These are phyloP conservation scores for Pisolithus microcarpus DNA, from an alignment of 768 basidiomycete species.

Conservation along the genomic window DNA sequence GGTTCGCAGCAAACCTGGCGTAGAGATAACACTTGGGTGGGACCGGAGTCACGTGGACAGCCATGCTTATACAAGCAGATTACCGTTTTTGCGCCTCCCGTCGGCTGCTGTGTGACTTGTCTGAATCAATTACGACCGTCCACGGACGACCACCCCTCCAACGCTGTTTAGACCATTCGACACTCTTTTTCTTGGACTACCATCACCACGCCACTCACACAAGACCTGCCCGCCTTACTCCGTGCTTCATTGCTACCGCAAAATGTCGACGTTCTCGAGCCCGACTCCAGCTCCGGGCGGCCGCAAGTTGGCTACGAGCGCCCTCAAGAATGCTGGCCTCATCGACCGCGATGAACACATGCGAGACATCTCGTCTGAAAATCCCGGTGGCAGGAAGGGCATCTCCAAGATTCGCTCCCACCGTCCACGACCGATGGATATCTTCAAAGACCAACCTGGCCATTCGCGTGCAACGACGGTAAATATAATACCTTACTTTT, in stretches of 20 bases:
- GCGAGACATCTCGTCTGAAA: slow-evolving; percentile 59
- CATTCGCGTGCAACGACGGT: slow-evolving; percentile 53
- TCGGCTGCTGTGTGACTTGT: not conserved
- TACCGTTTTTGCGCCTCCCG: not conserved
- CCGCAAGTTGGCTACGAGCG: slow-evolving; percentile 51
- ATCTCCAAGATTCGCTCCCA: slow-evolving; percentile 54
- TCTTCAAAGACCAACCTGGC: slow-evolving; percentile 42
- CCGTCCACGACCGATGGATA: slow-evolving; percentile 53
- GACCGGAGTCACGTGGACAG: not conserved
- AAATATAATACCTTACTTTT: slow-evolving; percentile 45
- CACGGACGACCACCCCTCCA: not conserved
- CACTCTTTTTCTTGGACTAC: not conserved
- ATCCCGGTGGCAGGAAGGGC: slow-evolving; percentile 68
- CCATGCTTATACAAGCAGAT: not conserved
- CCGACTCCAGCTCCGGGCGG: slow-evolving; percentile 52
- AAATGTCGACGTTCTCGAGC: slow-evolving; percentile 47
- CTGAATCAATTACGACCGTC: not conserved
- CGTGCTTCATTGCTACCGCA: not conserved
- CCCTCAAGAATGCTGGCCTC: slow-evolving; percentile 65
- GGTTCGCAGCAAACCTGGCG: too few relatives aligned
- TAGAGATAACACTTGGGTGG: too few relatives aligned
- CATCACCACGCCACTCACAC: not conserved
- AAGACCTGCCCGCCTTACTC: not conserved
- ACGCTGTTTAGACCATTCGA: not conserved
- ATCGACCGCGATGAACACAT: slow-evolving; percentile 71